A percentile compares a stretch with the other conserved stretches of the same genome.
Conservation (phyloP, 1,284 basidiomycete species). For the Rhodotorula sp. region DNA sequence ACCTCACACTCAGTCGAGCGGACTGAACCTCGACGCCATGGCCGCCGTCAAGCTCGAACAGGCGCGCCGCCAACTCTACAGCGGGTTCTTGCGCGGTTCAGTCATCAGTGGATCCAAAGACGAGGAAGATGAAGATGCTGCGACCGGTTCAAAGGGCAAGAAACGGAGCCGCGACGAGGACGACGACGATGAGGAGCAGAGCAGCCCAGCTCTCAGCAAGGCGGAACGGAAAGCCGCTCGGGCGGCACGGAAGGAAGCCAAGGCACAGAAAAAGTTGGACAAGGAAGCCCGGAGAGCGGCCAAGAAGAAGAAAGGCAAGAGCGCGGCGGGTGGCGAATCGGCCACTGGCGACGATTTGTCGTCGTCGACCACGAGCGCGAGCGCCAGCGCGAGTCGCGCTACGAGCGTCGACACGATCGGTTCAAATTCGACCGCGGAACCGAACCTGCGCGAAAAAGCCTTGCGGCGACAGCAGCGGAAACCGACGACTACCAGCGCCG, state of each 20-base stretch:
- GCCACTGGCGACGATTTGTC: neutral
- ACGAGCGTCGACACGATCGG: neutral
- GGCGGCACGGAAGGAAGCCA: constrained; percentile 16
- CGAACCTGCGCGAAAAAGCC: neutral
- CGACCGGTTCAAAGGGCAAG: neutral
- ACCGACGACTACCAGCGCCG: neutral
- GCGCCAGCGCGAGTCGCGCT: neutral
- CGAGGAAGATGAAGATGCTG: neutral
- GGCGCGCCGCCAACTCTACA: constrained; percentile 70
- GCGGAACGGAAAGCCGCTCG: constrained; percentile 4
- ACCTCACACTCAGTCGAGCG: constrained; percentile 50
- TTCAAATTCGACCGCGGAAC: neutral
- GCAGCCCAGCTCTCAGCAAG: neutral
- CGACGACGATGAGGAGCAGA: neutral
- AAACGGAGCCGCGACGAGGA: constrained; percentile 9
- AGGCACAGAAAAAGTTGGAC: neutral
- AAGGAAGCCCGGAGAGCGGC: constrained; percentile 15
- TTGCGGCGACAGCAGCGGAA: constrained; percentile 1
- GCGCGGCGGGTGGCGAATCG: neutral
- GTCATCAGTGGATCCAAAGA: constrained; percentile 11
- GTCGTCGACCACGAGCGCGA: neutral
- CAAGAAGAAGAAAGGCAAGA: neutral
- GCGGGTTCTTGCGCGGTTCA: constrained; percentile 70
- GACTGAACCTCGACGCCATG: constrained; percentile 57
- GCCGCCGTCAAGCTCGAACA: constrained; percentile 71